Conservation (phyloP, 2,329 filamentous ascomycete genomes). For the Cladosporium phlei region DNA sequence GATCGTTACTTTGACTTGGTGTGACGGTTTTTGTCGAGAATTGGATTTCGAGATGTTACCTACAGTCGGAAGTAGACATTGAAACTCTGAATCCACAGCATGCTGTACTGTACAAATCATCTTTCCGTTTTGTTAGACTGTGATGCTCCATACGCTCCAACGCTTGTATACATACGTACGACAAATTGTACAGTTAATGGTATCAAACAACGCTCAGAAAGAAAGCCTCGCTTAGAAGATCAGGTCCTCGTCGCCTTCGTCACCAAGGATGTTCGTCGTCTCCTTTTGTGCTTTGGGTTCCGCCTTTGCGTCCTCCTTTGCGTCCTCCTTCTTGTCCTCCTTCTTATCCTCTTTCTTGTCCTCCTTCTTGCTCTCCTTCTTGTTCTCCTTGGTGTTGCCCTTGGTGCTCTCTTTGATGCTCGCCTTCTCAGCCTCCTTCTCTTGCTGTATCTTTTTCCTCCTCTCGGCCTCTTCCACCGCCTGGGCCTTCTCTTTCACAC, state of each 20-base stretch:
- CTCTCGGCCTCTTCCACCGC: constrained; percentile 35
- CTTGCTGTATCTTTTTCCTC: constrained; percentile 23
- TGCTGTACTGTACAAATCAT: too few species aligned
- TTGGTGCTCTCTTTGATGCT: too few species aligned
- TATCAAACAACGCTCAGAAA: constrained; percentile 9
- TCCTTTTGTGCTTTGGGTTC: constrained; percentile 15
- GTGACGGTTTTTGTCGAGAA: too few species aligned
- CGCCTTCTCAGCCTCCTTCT: constrained; percentile 26
- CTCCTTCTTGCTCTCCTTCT: constrained; percentile 29
- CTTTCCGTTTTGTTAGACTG: too few species aligned
- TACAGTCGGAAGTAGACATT: too few species aligned
- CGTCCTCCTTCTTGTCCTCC: constrained; percentile 29
- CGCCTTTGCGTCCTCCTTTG: constrained; percentile 20
- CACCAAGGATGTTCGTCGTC: constrained; percentile 32
- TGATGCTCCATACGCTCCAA: not conserved
- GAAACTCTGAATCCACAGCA: too few species aligned
- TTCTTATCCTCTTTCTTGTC: constrained; percentile 21
- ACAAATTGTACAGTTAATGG: not conserved
- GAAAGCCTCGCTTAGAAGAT: constrained; percentile 24
- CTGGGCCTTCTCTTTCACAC: constrained; percentile 57
- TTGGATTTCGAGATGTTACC: too few species aligned
- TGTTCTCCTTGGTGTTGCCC: constrained; percentile 12
- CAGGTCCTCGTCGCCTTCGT: constrained; percentile 32
- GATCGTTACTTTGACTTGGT: not conserved
- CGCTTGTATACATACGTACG: not conserved